Conservation (phyloP, 2,329 filamentous ascomycete species). For the Meredithiella fracta region DNA sequence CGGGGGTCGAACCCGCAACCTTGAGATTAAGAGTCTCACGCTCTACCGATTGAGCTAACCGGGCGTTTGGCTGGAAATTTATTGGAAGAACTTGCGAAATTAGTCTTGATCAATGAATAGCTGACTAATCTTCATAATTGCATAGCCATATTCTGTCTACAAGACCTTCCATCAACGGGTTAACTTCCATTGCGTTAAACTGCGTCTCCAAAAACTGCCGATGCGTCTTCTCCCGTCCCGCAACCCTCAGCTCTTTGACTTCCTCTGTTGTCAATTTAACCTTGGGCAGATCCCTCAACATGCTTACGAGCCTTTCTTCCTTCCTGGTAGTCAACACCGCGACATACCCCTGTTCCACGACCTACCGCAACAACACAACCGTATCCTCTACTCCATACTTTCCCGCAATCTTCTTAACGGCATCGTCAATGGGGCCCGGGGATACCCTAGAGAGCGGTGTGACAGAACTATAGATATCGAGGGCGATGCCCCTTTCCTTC, state of each 20-base stretch:
- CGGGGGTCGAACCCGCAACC: conserved; percentile 28
- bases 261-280: conserved; percentile 10
- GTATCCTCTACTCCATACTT: conserved; percentile 59
- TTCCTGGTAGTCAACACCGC: conserved; percentile 14
- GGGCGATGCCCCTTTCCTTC: conserved; percentile 49
- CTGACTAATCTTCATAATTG: no score
- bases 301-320: conserved; percentile 15
- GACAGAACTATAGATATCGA: conserved; percentile 75
- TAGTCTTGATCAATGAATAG: no score
- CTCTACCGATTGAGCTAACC: conserved; percentile 57
- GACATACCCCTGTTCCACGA: conserved; percentile 7
- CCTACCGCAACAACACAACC: conserved; percentile 75
- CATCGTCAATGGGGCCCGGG: conserved; percentile 48
- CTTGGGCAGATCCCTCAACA: conserved; percentile 15
- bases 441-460: conserved; percentile 53
- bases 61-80: conserved; percentile 26
- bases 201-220: conserved; percentile 1
- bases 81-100: no score
- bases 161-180: neutral
- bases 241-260: conserved; percentile 2
- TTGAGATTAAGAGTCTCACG: conserved; percentile 50
- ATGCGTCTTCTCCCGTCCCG: neutral
- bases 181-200: conserved; percentile 9
- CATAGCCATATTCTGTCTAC: no score
- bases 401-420: conserved; percentile 46